Conservation (phyloP, 352 stramenopile genomes). For the Phytophthora citrophthora region DNA sequence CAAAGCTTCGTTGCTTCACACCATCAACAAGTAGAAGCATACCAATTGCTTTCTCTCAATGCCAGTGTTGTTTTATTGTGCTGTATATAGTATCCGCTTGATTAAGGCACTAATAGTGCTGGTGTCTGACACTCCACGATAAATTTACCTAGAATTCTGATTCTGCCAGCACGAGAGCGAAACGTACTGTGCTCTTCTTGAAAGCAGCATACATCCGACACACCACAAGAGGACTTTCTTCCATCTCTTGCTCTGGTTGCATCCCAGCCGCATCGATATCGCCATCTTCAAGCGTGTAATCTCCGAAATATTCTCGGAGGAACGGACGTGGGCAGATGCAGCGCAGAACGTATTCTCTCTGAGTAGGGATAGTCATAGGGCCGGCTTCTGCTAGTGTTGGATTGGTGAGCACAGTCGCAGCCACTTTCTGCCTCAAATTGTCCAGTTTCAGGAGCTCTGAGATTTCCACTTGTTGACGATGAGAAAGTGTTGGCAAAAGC, state of each 20-base stretch:
- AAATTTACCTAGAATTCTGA: slow-evolving; percentile 66
- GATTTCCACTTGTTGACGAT: slow-evolving; percentile 39
- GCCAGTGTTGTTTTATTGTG: too few species aligned
- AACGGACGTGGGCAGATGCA: slow-evolving; percentile 78
- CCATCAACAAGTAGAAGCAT: neutral
- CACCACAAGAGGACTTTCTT: slow-evolving; percentile 72
- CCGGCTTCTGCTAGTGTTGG: slow-evolving; percentile 37
- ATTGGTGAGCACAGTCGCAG: slow-evolving; percentile 55
- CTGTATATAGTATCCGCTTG: too few species aligned
- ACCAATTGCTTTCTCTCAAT: too few species aligned
- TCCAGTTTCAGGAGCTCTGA: slow-evolving; percentile 47
- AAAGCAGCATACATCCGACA: slow-evolving; percentile 86
- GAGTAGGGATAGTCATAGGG: slow-evolving; percentile 34
- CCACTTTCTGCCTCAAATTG: slow-evolving; percentile 40
- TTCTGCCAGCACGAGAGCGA: slow-evolving; percentile 70
- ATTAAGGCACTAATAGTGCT: too few species aligned
- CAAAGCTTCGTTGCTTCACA: neutral
- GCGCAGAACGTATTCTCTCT: slow-evolving; percentile 81
- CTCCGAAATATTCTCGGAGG: slow-evolving; percentile 51
- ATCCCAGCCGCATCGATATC: slow-evolving; percentile 12
- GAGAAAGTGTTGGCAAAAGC: slow-evolving; percentile 31
- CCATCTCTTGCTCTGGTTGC: slow-evolving; percentile 34
- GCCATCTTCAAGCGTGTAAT: slow-evolving; percentile 25
- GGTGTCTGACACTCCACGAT: too few species aligned
- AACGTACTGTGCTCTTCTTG: slow-evolving; percentile 78